Evolutionary conservation across 2,329 filamentous ascomycete genomes (phyloP).

Genomic region (Colletotrichum euphorbiae): DNA sequence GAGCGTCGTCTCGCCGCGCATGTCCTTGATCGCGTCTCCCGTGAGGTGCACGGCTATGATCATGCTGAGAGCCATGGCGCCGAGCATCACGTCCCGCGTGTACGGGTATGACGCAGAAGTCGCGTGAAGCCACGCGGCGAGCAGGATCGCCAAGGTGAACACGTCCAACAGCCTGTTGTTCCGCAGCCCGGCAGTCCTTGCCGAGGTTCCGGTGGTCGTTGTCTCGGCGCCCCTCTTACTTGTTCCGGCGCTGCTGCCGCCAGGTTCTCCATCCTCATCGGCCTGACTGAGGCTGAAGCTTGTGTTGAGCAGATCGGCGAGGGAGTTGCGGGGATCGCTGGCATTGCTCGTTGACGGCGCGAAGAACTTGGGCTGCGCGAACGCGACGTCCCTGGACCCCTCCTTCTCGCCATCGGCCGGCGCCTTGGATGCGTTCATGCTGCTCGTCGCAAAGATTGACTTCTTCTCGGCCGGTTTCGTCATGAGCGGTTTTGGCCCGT

Average conservation of each 20-base stretch:
- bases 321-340: constrained; percentile 55
- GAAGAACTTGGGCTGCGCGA: constrained; percentile 72
- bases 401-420: constrained; percentile 28
- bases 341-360: constrained; percentile 53
- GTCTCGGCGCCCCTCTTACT: constrained; percentile 2
- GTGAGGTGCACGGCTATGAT: constrained; percentile 35
- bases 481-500: constrained; percentile 69
- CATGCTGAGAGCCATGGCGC: constrained; percentile 39
- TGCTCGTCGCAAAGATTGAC: constrained; percentile 63
- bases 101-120: constrained; percentile 36
- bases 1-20: constrained; percentile 27
- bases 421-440: constrained; percentile 27
- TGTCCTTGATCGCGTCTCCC: constrained; percentile 31
- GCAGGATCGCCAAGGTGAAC: constrained; percentile 36
- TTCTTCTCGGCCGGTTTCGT: constrained; percentile 58
- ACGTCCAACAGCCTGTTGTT: constrained; percentile 37
- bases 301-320: constrained; percentile 58
- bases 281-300: constrained; percentile 56
- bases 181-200: constrained; percentile 26
- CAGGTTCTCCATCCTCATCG: constrained; percentile 29
- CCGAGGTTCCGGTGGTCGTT: constrained; percentile 1
- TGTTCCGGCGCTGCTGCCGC: background rate
- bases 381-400: constrained; percentile 52
- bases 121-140: constrained; percentile 37
- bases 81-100: constrained; percentile 39